Evolutionary conservation across 2,329 filamentous ascomycete genomes (phyloP), one percentile per base, ranked within the genome.

Genomic region (Paraconiothyrium sp.): DNA sequence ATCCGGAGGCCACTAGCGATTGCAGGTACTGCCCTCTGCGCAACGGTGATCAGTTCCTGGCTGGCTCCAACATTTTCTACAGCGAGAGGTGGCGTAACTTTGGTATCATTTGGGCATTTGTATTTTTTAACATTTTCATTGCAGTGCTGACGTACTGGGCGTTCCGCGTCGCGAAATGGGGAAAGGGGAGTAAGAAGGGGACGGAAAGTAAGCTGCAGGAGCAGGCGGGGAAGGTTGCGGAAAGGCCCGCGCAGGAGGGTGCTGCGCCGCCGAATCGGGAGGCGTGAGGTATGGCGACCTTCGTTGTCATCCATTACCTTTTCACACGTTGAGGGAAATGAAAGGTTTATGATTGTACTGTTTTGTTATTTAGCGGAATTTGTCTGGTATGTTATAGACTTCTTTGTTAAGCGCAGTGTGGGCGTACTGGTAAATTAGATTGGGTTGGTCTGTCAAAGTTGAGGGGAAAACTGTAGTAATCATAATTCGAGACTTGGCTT

Each of bases 21-120:
- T 87, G 85, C 70, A 69, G 76, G 1, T 86, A 83, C 76, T 87
- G 85, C 72, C 65, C 75, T 9, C 70, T 85, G 10, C 64, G 47
- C 5, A 65, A 44, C 10, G 82, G 84, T 0, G 81, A 87, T 65
- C 76, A 79, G 27, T 86, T 82, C 76, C 73, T 87, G 39, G 69
- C 69, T 0, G 56, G 64, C 2, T 74, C 80, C 9, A 72, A 73
- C 30, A 82, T 83, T 60, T 73, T 74, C 60, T 86, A 77, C 69
- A 63, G 67, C 1, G 76, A 85, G 27, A 76, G 86, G 2, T 91
- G 89, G 89, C 82, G 89, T 54, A 90, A 92, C 71, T 91, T 87
- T 61, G 90, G 89, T 1, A 81, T 92, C 44, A 81, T 91, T 73
- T 92, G 87, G 86, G 87, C 81, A 0, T 92, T 85, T 68, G 84